Base-by-base conservation (phyloP, 345 rosid species). In the Eucalyptus erythrocorys region DNA sequence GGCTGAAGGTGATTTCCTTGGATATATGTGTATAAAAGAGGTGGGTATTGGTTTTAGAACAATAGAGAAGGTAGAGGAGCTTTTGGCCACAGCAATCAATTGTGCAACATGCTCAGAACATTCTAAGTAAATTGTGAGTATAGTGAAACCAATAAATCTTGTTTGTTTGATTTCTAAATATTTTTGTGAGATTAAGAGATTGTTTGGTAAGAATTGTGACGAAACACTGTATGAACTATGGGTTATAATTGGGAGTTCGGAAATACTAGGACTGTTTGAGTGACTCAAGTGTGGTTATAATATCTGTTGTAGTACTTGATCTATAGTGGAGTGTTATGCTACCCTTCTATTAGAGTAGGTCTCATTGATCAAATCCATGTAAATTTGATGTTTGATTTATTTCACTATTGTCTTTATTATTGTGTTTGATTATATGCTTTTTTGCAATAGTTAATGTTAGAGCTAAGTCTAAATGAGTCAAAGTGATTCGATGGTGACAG, bases 311-410 rank as follows among this genome's bases (percentile, higher is more conserved):
- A 21, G 26, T 24, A 22, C 27, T 55, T 55, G 61, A 55, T 55
- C 13, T 55, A 55, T 55, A 55, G 1, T 55, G 61, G 30, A 55
- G 27, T 55, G 61, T 55, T 55, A 24, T 55, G 61, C 3, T 22
- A 55, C 61, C 61, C 12, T 55, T 55, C 27, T 24, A 21, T 55
- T 55, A 27, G 61, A 21, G 12, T 55, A 55, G 61, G 61, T 55
- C 61, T 51, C 57, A 51, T 0, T 7, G 4, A 19, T 51, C 57
- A 51, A 51, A 51, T 51, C 26, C 57, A 51, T 51, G 57, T 51
- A 51, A 51, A 19, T 51, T 51, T 19, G 24, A 51, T 19, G 10
- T 7, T 0, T 51, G 57, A 51, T 0, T 51, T 51, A 51, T 51
- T 51, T 51, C 57, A 3, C 57, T 7, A 51, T 51, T 51, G 57